Evolutionary conservation across 345 rosid genomes (phyloP).

Genomic region (Citrus cavaleriei): DNA sequence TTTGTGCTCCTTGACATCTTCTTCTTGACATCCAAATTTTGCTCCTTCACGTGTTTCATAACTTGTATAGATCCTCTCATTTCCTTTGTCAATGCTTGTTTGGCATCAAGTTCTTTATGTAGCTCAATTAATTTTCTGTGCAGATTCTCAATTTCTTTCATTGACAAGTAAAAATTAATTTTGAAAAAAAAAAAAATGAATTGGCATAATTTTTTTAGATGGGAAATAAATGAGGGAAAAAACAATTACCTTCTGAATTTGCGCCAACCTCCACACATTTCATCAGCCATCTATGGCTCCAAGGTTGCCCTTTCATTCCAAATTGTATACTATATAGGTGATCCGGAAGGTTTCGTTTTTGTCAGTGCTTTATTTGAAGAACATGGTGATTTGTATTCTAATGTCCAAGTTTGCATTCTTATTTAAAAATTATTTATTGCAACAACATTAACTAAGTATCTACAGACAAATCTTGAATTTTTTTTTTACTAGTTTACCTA

Average conservation of each 20-base stretch:
- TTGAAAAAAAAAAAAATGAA: not conserved
- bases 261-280: slow-evolving; percentile 51
- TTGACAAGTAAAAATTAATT: no score
- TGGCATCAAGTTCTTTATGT: slow-evolving; percentile 50
- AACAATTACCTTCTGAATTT: slow-evolving; percentile 53
- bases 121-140: slow-evolving; percentile 44
- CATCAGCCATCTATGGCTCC: slow-evolving; percentile 73
- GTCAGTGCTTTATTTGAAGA: no score
- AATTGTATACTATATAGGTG: not conserved
- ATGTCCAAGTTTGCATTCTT: no score
- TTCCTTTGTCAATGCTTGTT: slow-evolving; percentile 60
- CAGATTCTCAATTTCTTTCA: slow-evolving; percentile 49
- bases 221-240: not conserved
- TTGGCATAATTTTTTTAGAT: no score
- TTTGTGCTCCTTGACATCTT: slow-evolving; percentile 46
- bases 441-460: no score
- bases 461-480: no score
- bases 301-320: slow-evolving; percentile 52
- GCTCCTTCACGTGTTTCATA: slow-evolving; percentile 59
- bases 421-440: no score
- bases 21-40: slow-evolving; percentile 33
- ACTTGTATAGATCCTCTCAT: slow-evolving; percentile 54
- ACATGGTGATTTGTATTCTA: no score
- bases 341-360: no score
- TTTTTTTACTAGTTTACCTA: no score